A percentile compares a stretch with the other conserved stretches of the same genome.
These are phyloP conservation scores for Penicillium cataractarum DNA, from an alignment of 495 filamentous ascomycete genomes.

Conservation along the genomic window DNA sequence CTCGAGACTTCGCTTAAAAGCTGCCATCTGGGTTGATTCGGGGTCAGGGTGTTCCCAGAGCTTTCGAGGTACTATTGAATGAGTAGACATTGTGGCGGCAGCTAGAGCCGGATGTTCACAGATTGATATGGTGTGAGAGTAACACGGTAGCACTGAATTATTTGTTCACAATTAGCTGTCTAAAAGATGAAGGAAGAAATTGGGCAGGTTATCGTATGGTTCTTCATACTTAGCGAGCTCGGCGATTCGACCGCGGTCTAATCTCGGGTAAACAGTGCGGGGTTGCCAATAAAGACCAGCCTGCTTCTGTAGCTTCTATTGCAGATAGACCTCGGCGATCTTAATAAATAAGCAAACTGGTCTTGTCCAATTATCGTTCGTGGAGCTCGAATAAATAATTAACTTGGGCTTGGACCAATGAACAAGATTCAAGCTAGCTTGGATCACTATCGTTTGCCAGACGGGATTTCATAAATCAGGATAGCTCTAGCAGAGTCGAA, in stretches of 20 bases:
- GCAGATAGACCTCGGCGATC: not conserved
- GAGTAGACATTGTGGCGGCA: constrained; percentile 6
- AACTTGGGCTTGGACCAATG: no score
- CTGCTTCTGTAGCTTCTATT: not conserved
- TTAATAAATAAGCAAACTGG: no score
- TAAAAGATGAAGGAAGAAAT: not conserved
- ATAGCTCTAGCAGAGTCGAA: not conserved
- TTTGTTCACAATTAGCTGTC: not conserved
- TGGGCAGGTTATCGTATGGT: not conserved
- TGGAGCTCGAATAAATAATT: no score
- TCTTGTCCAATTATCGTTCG: no score
- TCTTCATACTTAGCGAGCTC: not conserved
- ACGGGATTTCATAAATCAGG: not conserved
- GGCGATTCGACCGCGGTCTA: not conserved
- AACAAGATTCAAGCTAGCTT: no score
- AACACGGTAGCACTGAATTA: not conserved
- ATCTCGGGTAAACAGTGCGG: constrained; percentile 6
- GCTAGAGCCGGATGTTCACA: not conserved
- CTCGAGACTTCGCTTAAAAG: constrained; percentile 10
- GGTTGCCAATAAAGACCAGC: not conserved
- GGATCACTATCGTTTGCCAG: no score
- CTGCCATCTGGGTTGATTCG: constrained; percentile 7
- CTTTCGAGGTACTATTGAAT: constrained; percentile 11
- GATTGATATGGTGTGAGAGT: not conserved
- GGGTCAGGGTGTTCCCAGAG: constrained; percentile 15